Conservation (phyloP, 805 yeast genomes). For the Metschnikowia matae region DNA sequence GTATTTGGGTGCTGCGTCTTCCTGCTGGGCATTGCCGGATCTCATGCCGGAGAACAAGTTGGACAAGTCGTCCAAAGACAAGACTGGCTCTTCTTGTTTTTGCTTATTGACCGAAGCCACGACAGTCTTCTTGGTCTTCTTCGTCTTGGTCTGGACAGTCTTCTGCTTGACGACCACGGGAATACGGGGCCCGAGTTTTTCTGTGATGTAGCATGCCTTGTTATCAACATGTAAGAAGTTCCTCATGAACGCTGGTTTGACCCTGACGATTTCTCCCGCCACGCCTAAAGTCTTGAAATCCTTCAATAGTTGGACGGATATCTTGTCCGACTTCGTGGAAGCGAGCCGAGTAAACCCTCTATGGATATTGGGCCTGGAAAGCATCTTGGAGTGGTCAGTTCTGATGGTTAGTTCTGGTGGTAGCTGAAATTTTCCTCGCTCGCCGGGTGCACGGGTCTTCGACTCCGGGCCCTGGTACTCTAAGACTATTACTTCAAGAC, state of each 20-base stretch:
- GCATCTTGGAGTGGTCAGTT: conserved; percentile 7
- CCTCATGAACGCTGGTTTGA: conserved; percentile 79
- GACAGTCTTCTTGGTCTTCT: conserved; percentile 7
- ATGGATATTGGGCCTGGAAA: conserved; percentile 7
- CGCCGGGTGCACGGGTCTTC: conserved; percentile 2
- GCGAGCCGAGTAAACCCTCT: conserved; percentile 17
- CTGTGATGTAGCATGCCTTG: conserved; percentile 66
- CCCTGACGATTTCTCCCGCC: conserved; percentile 69
- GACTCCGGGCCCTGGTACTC: not conserved
- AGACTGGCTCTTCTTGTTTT: conserved; percentile 16
- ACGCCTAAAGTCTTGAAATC: conserved; percentile 63
- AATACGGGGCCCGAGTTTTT: conserved; percentile 33
- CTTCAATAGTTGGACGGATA: conserved; percentile 70
- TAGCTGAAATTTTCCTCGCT: conserved; percentile 2
- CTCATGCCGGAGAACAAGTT: conserved; percentile 30
- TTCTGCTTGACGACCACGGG: conserved; percentile 33
- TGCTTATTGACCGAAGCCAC: not conserved
- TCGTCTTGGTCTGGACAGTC: conserved; percentile 1
- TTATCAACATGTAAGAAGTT: conserved; percentile 65
- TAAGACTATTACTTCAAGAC: not conserved
- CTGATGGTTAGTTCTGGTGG: not conserved
- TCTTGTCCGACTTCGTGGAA: conserved; percentile 33
- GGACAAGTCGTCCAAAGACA: conserved; percentile 39
- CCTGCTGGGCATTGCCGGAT: conserved; percentile 5
- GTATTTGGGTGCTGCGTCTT: conserved; percentile 10